Conservation (phyloP, 2,329 filamentous ascomycete genomes). For the Colletotrichum orchidophilum region DNA sequence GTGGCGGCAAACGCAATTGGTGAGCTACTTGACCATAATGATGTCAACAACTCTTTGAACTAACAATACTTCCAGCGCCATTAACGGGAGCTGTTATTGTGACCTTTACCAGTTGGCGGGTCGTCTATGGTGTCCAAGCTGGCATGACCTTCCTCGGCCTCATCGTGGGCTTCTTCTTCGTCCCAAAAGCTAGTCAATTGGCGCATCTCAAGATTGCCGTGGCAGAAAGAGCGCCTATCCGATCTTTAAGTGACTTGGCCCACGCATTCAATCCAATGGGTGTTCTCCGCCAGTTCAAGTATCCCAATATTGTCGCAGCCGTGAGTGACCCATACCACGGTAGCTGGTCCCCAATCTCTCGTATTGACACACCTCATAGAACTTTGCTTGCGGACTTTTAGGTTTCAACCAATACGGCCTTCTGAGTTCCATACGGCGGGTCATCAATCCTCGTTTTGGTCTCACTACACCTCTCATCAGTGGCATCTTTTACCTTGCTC, state of each 20-base stretch:
- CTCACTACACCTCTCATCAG: constrained; percentile 71
- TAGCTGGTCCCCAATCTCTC: rapidly evolving
- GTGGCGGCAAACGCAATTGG: constrained; percentile 33
- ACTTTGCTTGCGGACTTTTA: constrained; percentile 45
- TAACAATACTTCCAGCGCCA: constrained; percentile 2
- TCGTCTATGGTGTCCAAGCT: constrained; percentile 76
- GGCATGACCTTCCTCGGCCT: constrained; percentile 67
- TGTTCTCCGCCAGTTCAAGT: constrained; percentile 70
- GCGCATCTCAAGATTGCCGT: constrained; percentile 59
- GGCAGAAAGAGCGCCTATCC: constrained; percentile 49
- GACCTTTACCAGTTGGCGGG: constrained; percentile 73
- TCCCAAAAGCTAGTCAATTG: constrained; percentile 73
- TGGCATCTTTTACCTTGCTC: constrained; percentile 76
- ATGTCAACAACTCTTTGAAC: background rate
- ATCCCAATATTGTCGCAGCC: constrained; percentile 69
- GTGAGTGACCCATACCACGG: constrained; percentile 48
- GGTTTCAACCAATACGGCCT: constrained; percentile 79
- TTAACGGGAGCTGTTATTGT: constrained; percentile 70
- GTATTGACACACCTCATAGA: background rate
- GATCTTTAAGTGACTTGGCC: constrained; percentile 23
- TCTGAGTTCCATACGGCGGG: constrained; percentile 74
- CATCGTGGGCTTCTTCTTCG: constrained; percentile 64
- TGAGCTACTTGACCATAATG: background rate
- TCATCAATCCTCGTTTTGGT: constrained; percentile 75
- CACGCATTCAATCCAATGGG: constrained; percentile 72